These are phyloP conservation scores for Aspergillus cejpii DNA, from an alignment of 2,329 filamentous ascomycete species.

Conservation along the genomic window DNA sequence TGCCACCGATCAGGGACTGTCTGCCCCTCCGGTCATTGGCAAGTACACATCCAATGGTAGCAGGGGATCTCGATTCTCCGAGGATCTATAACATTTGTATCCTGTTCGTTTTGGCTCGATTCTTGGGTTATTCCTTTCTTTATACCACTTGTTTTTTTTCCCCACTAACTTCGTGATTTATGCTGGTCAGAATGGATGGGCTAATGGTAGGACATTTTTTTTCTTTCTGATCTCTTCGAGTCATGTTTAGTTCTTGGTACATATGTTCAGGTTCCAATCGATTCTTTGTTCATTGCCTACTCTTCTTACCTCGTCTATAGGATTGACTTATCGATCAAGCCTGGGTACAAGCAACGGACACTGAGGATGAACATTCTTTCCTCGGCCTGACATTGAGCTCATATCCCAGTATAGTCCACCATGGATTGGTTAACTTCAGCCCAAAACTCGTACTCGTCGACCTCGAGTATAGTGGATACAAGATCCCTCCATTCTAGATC, in stretches of 20 bases:
- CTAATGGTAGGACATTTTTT: not conserved
- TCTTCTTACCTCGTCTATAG: too few species aligned
- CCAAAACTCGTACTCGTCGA: constrained; percentile 13
- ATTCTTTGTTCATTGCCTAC: not conserved
- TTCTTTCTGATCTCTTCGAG: not conserved
- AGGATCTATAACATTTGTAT: constrained; percentile 35
- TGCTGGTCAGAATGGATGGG: not conserved
- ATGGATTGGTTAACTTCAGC: constrained; percentile 11
- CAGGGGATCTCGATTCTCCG: constrained; percentile 34
- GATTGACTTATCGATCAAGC: too few species aligned
- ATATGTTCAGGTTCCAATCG: not conserved
- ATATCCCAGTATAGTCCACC: constrained; percentile 6
- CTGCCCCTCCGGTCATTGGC: constrained; percentile 23
- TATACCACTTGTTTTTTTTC: not conserved
- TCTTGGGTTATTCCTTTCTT: not conserved
- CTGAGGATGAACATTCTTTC: too few species aligned
- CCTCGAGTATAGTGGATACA: constrained; percentile 3
- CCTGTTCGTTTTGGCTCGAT: not conserved
- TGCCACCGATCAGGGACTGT: constrained; percentile 27
- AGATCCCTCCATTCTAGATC: constrained; percentile 11
- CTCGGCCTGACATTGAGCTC: too few species aligned
- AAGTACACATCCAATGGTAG: constrained; percentile 22
- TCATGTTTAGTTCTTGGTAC: not conserved
- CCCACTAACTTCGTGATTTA: not conserved
- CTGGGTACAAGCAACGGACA: too few species aligned